Evolutionary conservation across 768 basidiomycete species (phyloP).

Genomic region (Tricholoma saponaceum): DNA sequence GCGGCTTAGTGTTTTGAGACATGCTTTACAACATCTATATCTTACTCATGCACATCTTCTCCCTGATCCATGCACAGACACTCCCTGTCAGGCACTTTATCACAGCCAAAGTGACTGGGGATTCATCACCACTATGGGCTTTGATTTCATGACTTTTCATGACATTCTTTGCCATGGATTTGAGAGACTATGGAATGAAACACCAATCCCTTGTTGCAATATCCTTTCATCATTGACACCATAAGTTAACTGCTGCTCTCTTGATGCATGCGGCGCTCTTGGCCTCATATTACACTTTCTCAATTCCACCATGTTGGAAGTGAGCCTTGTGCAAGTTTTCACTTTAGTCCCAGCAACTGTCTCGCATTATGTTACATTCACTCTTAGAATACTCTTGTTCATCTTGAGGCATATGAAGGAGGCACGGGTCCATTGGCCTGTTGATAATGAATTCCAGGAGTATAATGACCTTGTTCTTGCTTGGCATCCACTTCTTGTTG

Average conservation of each 20-base stretch:
- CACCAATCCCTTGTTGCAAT: slow-evolving; percentile 18
- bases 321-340: neutral
- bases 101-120: slow-evolving; percentile 17
- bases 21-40: neutral
- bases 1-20: neutral
- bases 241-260: neutral
- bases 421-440: neutral
- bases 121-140: slow-evolving; percentile 31
- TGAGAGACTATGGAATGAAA: slow-evolving; percentile 8
- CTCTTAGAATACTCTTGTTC: neutral
- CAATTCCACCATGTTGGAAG: neutral
- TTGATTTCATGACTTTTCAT: slow-evolving; percentile 23
- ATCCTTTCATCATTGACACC: neutral
- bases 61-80: too few relatives aligned
- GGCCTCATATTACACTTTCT: neutral
- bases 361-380: neutral
- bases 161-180: slow-evolving; percentile 26
- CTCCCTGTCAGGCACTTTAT: too few relatives aligned
- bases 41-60: neutral
- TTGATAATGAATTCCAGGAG: neutral
- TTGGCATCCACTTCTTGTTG: neutral
- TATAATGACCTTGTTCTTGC: neutral
- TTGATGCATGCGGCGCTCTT: neutral
- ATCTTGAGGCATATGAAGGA: neutral
- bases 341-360: neutral